Base-by-base conservation (phyloP, 176 grass and related monocot genomes). In the Phoenix roebelenii region DNA sequence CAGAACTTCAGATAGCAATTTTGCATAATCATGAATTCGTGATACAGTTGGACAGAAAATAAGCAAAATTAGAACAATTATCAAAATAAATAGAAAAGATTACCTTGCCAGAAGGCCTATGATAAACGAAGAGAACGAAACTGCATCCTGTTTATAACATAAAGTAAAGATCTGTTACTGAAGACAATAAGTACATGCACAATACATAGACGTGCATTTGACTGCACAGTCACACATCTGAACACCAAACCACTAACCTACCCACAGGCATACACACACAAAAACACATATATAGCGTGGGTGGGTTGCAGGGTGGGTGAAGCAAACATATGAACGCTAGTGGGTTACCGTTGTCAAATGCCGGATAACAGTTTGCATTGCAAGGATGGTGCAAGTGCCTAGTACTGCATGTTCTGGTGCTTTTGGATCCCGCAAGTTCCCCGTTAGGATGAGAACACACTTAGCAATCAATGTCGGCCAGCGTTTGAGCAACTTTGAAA, bases 31-130 rank as follows among this genome's bases (percentile, higher is more conserved):
- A 44, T 14, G 35, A 44, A 26, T 18, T 30, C 20, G 15, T 18
- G 16, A 16, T 10, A 55, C 24, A 55, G 25, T 20, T 9, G 4
- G 35, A 44, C 35, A 44, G 35, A 44, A 44, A 44, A 44, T 14
- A 44, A 44, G 35, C 35, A 44, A 44, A 44, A 12, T 44, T 44
- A 44, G 35, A 44, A 44, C 35, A 2, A 44, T 44, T 12, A 44
- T 44, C 35, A 44, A 44, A 14, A 44, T 44, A 44, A 44, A 44
- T 44, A 44, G 35, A 12, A 44, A 12, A 44, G 35, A 44, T 44
- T 84, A 97, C 92, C 92, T 97, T 79, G 77, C 81, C 69, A 97
- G 76, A 74, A 97, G 83, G 57, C 87, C 87, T 65, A 79, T 85
- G 68, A 91, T 74, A 80, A 97, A 97, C 32, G 81, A 87, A 60